phyloP scores from a whole-genome alignment of 169 alveolate genomes.

The Prorocentrum cordatum region DNA sequence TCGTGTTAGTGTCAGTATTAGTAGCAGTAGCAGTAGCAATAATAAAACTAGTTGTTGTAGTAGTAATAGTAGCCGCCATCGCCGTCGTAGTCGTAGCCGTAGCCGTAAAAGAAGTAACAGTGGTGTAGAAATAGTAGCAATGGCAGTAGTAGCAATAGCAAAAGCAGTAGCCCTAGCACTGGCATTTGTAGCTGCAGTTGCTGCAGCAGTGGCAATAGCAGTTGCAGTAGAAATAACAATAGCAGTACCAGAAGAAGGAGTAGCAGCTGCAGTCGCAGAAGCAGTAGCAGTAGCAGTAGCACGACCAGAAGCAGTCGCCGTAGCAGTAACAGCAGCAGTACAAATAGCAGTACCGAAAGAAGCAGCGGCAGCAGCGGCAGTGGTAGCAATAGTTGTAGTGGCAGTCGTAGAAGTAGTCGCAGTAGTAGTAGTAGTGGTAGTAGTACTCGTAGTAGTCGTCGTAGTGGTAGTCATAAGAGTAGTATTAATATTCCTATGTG shows the following conservation, averaged over 20 bases:
- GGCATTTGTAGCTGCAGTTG: background rate
- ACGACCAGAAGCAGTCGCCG: background rate
- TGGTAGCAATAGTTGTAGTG: background rate
- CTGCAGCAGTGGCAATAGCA: background rate
- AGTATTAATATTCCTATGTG: no score
- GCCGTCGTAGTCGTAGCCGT: background rate
- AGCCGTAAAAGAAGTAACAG: background rate
- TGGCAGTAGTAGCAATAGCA: background rate
- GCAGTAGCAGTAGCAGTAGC: background rate
- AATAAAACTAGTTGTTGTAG: background rate
- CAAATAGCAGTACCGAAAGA: background rate
- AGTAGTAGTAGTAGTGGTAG: no score
- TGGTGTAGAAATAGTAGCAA: background rate
- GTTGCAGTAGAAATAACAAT: background rate
- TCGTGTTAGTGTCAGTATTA: no score
- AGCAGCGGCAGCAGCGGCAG: background rate
- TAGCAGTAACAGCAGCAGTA: background rate
- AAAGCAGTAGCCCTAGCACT: no score
- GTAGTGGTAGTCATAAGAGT: no score
- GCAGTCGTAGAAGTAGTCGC: background rate
- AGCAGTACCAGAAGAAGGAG: background rate
- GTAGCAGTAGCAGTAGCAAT: background rate
- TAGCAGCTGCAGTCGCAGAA: background rate
- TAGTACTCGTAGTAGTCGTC: no score
- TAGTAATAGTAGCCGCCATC: background rate